These are phyloP conservation scores for Echium plantagineum DNA, from an alignment of 257 asterid genomes.

Conservation along the genomic window DNA sequence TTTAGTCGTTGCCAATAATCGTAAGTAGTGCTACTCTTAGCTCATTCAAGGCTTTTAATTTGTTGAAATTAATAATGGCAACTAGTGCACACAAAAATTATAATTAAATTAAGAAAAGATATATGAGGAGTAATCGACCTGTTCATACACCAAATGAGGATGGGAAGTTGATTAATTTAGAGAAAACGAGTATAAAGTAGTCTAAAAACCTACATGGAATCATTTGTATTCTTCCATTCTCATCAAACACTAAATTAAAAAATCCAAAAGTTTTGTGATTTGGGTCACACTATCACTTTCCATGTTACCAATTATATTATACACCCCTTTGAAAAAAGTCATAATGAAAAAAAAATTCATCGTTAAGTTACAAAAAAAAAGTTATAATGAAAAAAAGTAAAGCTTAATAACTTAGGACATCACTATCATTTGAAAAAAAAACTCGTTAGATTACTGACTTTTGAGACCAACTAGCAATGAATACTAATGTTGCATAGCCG, in stretches of 20 bases:
- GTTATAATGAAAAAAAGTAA: no score
- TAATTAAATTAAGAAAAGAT: background rate
- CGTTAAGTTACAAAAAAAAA: no score
- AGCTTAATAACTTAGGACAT: no score
- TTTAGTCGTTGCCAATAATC: no score
- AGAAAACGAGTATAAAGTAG: background rate
- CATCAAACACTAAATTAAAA: background rate
- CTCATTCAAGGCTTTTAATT: background rate
- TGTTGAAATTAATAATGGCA: background rate
- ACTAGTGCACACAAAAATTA: background rate
- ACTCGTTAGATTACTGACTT: no score
- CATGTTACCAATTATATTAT: constrained; percentile 10
- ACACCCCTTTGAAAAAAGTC: background rate
- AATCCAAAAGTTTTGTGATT: constrained; percentile 4
- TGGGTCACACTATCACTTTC: constrained; percentile 13
- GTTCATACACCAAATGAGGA: constrained; percentile 1
- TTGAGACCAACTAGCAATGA: no score
- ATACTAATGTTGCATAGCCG: no score
- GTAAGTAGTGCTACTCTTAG: no score
- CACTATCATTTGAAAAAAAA: no score
- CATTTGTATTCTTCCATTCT: background rate
- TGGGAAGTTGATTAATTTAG: constrained; percentile 1
- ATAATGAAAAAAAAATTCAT: constrained; percentile 1
- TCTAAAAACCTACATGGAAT: constrained; percentile 1
- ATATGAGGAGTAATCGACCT: background rate